Base-by-base conservation (phyloP, 371 early-diverging fungal species). In the Haplosporangium sp. region DNA sequence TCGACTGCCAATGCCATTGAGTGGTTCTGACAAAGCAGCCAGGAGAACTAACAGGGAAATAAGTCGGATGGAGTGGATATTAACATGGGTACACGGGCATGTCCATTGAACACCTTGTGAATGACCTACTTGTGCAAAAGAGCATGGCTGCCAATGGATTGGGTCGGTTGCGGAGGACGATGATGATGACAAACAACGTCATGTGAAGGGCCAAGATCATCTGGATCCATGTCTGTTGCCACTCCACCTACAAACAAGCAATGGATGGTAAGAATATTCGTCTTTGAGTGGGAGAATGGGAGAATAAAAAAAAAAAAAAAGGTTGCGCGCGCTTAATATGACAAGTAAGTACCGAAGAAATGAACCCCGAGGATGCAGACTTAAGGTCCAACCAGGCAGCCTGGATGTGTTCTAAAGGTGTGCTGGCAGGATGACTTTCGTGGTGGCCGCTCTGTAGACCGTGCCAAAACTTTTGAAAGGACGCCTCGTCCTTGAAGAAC, bases 141-240 rank as follows among this genome's bases (percentile, higher is more conserved):
- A 77, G 65, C 60, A 72, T 63, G 47, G 52, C 65, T 4, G 67
- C 65, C 14, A 77, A 55, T 11, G 72, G 48, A 41, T 67, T 67
- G 16, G 79, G 79, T 18, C 58, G 63, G 29, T 77, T 71, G 29
- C 79, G 67, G 7, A 72, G 23, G n/a, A 57, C 57, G 23, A 77
- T 29, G 37, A 77, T 72, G n/a, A 41, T 37, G 6, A 71, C 18
- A 36, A 77, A 77, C 55, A 77, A 29, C 45, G 41, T 23, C 52
- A 72, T 18, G 40, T 77, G 79, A 48, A 77, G 18, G 0, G 65
- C 59, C 47, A 77, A 55, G 37, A 77, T 66, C 58, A 68, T 50
- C 55, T 71, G 79, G 45, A 77, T 77, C 79, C 79, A 77, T 5
- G 67, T 71, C 60, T 77, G 79, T 18, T 68, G 64, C 79, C 79